Evolutionary conservation across 2,329 filamentous ascomycete species (phyloP).

Genomic region (Colletotrichum australisinense): DNA sequence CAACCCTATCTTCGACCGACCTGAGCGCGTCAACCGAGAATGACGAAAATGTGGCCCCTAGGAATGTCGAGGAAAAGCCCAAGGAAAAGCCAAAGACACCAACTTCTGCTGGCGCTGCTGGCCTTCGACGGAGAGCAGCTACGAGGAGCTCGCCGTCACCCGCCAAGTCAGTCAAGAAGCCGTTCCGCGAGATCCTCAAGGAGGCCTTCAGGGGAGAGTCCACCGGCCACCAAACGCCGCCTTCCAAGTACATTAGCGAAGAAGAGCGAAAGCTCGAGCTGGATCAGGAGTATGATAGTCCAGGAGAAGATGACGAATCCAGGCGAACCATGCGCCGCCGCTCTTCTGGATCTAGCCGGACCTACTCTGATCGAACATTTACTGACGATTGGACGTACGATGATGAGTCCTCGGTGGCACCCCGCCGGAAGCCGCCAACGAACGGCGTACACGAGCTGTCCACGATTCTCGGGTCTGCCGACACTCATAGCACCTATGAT

Average conservation of each 20-base stretch:
- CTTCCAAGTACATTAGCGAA: slow-evolving; percentile 60
- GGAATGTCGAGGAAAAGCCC: slow-evolving; percentile 25
- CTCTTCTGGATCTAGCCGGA: slow-evolving; percentile 47
- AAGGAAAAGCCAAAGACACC: slow-evolving; percentile 44
- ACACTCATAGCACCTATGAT: slow-evolving; percentile 55
- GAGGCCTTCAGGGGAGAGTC: slow-evolving; percentile 74
- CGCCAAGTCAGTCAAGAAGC: slow-evolving; percentile 60
- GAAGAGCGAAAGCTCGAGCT: slow-evolving; percentile 49
- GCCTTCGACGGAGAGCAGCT: slow-evolving; percentile 67
- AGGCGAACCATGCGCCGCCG: slow-evolving; percentile 39
- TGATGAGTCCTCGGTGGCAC: slow-evolving; percentile 43
- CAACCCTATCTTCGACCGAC: slow-evolving; percentile 24
- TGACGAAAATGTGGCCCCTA: slow-evolving; percentile 28
- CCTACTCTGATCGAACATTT: slow-evolving; percentile 36
- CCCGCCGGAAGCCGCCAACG: slow-evolving; percentile 60
- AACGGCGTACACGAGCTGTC: slow-evolving; percentile 67
- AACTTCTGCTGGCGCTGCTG: slow-evolving; percentile 47
- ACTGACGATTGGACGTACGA: slow-evolving; percentile 29
- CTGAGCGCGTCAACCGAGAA: slow-evolving; percentile 29
- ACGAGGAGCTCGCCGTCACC: slow-evolving; percentile 63
- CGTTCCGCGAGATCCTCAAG: slow-evolving; percentile 68
- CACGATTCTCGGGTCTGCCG: slow-evolving; percentile 65
- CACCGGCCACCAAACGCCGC: slow-evolving; percentile 55
- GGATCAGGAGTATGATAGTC: slow-evolving; percentile 39
- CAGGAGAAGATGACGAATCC: slow-evolving; percentile 39